These are phyloP conservation scores for Salix koriyanagi DNA, from an alignment of 345 rosid genomes.

Conservation along the genomic window DNA sequence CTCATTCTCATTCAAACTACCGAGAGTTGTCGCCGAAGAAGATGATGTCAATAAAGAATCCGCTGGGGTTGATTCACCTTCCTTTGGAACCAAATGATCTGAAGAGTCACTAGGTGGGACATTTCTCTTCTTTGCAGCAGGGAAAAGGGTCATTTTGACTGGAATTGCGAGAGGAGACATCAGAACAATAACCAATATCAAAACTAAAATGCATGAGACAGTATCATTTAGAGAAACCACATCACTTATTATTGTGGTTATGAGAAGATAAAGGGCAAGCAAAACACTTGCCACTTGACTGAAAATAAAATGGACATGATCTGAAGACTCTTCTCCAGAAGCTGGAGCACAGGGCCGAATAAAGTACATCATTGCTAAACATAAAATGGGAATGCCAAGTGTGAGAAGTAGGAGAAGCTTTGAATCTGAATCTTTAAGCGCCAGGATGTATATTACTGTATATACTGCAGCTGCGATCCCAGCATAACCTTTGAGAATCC, in stretches of 20 bases:
- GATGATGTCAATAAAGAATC: conserved; percentile 63
- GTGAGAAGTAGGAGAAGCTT: conserved; percentile 61
- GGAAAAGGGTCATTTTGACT: conserved; percentile 87
- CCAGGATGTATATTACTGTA: conserved; percentile 62
- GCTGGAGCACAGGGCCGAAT: conserved; percentile 79
- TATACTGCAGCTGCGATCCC: conserved; percentile 79
- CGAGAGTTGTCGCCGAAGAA: conserved; percentile 64
- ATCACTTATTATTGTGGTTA: conserved; percentile 47
- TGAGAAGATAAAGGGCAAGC: conserved; percentile 67
- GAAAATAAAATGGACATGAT: conserved; percentile 63
- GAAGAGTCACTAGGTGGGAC: conserved; percentile 50
- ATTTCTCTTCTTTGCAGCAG: conserved; percentile 37
- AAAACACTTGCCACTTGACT: conserved; percentile 60
- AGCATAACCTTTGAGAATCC: conserved; percentile 80
- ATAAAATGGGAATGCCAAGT: conserved; percentile 66
- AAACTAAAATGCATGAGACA: conserved; percentile 51
- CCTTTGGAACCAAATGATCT: conserved; percentile 44
- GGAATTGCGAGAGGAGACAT: conserved; percentile 84
- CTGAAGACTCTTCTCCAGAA: conserved; percentile 83
- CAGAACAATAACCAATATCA: conserved; percentile 54
- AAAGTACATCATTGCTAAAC: conserved; percentile 65
- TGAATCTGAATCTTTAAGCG: conserved; percentile 55
- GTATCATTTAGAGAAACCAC: conserved; percentile 31
- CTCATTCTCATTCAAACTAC: conserved; percentile 52
- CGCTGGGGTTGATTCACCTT: conserved; percentile 30